Evolutionary conservation across 768 basidiomycete genomes (phyloP).

Genomic region (Mycena rebaudengoi): DNA sequence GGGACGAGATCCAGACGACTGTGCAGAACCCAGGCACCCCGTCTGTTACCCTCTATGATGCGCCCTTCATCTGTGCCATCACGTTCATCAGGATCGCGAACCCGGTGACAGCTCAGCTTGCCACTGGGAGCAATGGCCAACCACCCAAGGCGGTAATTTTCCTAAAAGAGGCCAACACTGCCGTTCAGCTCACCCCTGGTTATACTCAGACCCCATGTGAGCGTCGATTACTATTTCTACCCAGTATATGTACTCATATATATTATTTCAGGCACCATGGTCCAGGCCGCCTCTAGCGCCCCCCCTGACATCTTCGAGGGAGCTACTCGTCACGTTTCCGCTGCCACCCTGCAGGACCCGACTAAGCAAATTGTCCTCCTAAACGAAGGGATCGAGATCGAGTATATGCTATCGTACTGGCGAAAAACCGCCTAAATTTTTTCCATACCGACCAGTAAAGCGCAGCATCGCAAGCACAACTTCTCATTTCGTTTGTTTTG

Average conservation of each 20-base stretch:
- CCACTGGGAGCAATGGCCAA: too few relatives aligned
- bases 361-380: conserved; percentile 1
- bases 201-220: conserved; percentile 1
- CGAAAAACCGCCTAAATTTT: conserved; percentile 8
- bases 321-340: not conserved
- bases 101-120: not conserved
- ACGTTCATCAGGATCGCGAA: conserved; percentile 4
- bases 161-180: not conserved
- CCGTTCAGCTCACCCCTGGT: not conserved
- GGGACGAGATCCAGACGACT: not conserved
- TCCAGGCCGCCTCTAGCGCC: not conserved
- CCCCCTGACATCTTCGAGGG: not conserved
- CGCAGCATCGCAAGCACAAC: too few relatives aligned
- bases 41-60: not conserved
- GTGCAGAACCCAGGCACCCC: not conserved
- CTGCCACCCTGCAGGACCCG: conserved; percentile 2
- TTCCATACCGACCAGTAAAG: too few relatives aligned
- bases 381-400: not conserved
- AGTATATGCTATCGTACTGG: conserved; percentile 17
- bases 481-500: too few relatives aligned
- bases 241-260: not conserved
- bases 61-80: conserved; percentile 3
- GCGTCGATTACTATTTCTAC: not conserved
- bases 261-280: conserved; percentile 1
- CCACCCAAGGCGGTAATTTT: not conserved